Conservation (phyloP, 495 filamentous ascomycete genomes). For the Cairneyella variabilis region DNA sequence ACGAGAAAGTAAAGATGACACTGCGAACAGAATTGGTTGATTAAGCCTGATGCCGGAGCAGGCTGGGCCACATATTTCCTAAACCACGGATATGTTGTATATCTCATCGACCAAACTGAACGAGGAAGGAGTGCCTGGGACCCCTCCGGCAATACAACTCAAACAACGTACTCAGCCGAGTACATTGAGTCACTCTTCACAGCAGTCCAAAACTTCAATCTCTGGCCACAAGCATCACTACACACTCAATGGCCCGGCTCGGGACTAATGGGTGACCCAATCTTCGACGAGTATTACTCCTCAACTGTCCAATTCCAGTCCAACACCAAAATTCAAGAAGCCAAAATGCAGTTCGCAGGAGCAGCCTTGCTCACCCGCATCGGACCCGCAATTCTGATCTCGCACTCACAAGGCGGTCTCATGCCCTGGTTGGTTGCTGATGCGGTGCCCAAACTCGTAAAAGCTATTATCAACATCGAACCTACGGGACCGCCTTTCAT, state of each 20-base stretch:
- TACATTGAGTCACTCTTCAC: slow-evolving; percentile 32
- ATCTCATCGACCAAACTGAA: slow-evolving; percentile 40
- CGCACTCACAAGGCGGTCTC: slow-evolving; percentile 51
- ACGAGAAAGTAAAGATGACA: too few species aligned
- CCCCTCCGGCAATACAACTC: slow-evolving; percentile 5
- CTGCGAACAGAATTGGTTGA: slow-evolving; percentile 44
- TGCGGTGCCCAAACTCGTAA: slow-evolving; percentile 39
- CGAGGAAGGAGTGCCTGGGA: slow-evolving; percentile 32
- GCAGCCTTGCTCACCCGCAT: slow-evolving; percentile 44
- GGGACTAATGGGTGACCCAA: slow-evolving; percentile 42
- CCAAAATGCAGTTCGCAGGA: slow-evolving; percentile 40
- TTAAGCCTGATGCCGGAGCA: slow-evolving; percentile 44
- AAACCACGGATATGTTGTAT: slow-evolving; percentile 42
- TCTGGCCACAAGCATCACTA: slow-evolving; percentile 40
- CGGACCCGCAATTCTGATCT: slow-evolving; percentile 43
- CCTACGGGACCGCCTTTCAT: slow-evolving; percentile 46
- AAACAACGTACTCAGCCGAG: slow-evolving; percentile 18
- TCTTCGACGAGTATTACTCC: slow-evolving; percentile 47
- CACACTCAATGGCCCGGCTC: slow-evolving; percentile 55
- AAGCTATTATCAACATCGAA: slow-evolving; percentile 48
- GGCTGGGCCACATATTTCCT: slow-evolving; percentile 51
- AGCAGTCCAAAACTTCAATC: slow-evolving; percentile 30
- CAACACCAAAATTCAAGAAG: slow-evolving; percentile 36
- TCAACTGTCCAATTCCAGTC: slow-evolving; percentile 38
- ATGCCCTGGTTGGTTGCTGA: slow-evolving; percentile 48